Percentiles rank a stretch among this genome's conserved stretches.
phyloP scores from a whole-genome alignment of 176 grass and related monocot genomes.

The Phragmites australis region DNA sequence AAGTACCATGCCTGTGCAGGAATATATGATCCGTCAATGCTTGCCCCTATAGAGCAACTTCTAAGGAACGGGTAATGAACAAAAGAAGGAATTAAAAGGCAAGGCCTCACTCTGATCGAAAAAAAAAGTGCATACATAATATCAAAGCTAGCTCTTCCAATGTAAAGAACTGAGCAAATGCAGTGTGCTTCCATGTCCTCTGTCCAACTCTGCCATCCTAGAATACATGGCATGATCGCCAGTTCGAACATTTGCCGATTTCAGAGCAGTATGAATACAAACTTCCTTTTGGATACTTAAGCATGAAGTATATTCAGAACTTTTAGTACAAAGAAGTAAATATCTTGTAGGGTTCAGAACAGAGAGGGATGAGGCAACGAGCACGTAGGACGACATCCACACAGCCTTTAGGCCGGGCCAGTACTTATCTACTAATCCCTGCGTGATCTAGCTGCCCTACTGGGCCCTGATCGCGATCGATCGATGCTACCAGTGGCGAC shows the following conservation, averaged over 20 bases:
- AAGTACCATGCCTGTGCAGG: background rate
- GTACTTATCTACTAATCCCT: slow-evolving; percentile 32
- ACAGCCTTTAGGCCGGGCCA: background rate
- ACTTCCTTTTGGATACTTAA: slow-evolving; percentile 22
- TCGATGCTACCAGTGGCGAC: slow-evolving; percentile 38
- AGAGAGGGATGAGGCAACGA: background rate
- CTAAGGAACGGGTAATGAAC: background rate
- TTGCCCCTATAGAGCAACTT: slow-evolving; percentile 17
- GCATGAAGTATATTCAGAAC: slow-evolving; percentile 29
- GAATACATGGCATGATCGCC: background rate
- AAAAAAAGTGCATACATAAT: background rate
- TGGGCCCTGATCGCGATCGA: slow-evolving; percentile 16
- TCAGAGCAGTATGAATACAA: background rate
- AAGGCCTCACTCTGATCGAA: too few relatives aligned
- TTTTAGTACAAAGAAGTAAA: background rate
- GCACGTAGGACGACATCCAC: slow-evolving; percentile 21
- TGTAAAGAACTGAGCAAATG: background rate
- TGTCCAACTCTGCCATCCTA: background rate
- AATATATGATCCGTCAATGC: slow-evolving; percentile 12
- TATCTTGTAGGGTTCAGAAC: slow-evolving; percentile 12
- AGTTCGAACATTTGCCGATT: background rate
- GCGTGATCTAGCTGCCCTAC: slow-evolving; percentile 22
- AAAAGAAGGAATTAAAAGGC: slow-evolving; percentile 24
- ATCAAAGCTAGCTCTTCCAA: too few relatives aligned
- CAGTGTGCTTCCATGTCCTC: background rate